Evolutionary conservation across 2,329 filamentous ascomycete genomes (phyloP), one percentile per base, ranked within the genome.

Genomic region (Trichoderma koningiopsis): DNA sequence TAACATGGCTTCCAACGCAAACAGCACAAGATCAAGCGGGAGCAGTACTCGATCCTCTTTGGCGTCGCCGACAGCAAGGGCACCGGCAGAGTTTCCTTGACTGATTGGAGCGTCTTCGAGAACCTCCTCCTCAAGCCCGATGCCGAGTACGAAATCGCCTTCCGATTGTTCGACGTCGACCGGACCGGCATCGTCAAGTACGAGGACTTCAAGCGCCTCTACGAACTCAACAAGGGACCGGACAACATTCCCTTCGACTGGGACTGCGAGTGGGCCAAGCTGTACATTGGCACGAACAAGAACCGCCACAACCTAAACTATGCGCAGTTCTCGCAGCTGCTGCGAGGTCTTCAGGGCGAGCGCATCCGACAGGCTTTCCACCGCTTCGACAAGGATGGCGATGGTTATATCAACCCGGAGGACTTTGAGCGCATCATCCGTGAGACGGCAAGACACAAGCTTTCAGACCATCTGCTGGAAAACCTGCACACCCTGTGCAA

Each of bases 111-210:
- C 58, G 91, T 92, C 72, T 99, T 98, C 81, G 93, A 97, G 83
- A 96, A 97, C 83, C 88, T 99, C 72, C 89, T 99, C 70, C 86
- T 87, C 74, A 98, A 97, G 83, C 92, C 96, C 71, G 96, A 98
- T 78, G 96, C 96, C 79, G 96, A 99, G 83, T 99, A 99, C 83
- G 94, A 98, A 81, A 97, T 99, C 75, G 95, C 96, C 19, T 99
- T 98, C 83, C 92, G 96, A 75, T 87, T 99, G 68, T 99, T 99
- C 81, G 95, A 98, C 78, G 87, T 93, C 75, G 90, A 95, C 63
- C 88, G 92, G 71, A 92, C 89, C 24, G 96, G 96, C 71, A 87
- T 87, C 60, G 93, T 99, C 77, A 95, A 94, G 79, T 97, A 95
- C 77, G 92, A 97, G 49, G 89, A 94, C 75, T 94, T 99, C 82